Base-by-base conservation (phyloP, 1,284 basidiomycete species). In the Pseudozyma sp. region DNA sequence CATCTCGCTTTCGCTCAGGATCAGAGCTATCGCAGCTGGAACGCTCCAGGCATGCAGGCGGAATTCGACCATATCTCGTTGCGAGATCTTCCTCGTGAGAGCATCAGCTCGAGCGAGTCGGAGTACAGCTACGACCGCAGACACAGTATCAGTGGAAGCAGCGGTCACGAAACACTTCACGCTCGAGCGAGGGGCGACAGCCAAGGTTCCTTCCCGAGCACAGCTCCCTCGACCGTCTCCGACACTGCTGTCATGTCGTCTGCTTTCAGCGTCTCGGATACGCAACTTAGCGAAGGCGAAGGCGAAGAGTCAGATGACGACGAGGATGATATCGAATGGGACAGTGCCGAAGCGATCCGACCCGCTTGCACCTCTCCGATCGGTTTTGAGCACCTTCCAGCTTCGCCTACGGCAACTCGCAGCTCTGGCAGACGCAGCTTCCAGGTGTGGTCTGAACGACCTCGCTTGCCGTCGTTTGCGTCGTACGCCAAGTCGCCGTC, bases 301-400 rank as follows among this genome's bases (percentile, higher is more conserved):
- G 19, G 29, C 3, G 17, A 34, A 7, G 50, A 10, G 24, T 52
- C 50, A 14, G 45, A 57, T 19, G 40, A 50, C 19, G 45, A 54
- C 29, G 52, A 62, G 34, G 62, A 58, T 35, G 62, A 65, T 11
- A 65, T 58, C 17, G 62, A 65, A 17, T 65, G 62, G 55, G 62
- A 58, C 35, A 39, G 33, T 19, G 47, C 60, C 2, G 11, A 10
- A n/a, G 17, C 45, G 31, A 3, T 16, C n/a, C 51, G 44, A 5
- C 44, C 39, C 4, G 37, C 45, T 10, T 34, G 35, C 45, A 33
- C 16, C 16, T 47, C 50, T 33, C 50, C 46, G 9, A 37, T 48
- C n/a, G 44, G 35, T 3, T 51, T 59, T 8, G 42, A 46, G 40
- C 42, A 52, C 8, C 16, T 37, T 1, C 53, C 42, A 8, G 11